Evolutionary conservation across 1,139 yeast species (phyloP), one percentile per base, ranked within the genome.

Genomic region (Eremothecium sinecaudum): DNA sequence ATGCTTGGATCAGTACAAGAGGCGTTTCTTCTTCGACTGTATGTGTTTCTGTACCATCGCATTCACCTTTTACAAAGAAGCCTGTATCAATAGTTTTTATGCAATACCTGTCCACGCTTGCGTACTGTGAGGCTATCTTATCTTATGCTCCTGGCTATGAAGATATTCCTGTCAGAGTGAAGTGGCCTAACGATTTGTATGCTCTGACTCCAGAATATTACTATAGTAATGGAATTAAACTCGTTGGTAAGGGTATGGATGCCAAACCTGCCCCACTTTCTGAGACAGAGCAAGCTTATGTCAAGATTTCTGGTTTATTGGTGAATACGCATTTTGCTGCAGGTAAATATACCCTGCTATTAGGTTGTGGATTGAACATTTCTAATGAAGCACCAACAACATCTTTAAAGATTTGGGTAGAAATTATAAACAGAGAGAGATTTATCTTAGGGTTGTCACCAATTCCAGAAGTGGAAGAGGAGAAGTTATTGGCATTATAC

Each of bases 141-240:
- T 65, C 73, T 2, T 76, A 84, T 48, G 77, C 75, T 22, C 65
- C 66, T 0, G 86, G 83, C 0, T 81, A 76, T 53, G 76, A 73
- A 24, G 78, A 75, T 35, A 59, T 90, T 48, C 97, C 95, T 0
- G 66, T 87, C 8, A 70, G 74, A 37, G 70, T 92, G 42, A 92
- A 92, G 54, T 92, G 99, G 99, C 99, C 99, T 4, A 92, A 92
- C 54, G 99, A 92, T 58, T 64, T 90, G 11, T 92, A 83, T 53
- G 74, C 79, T 5, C 58, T 76, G 47, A 75, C 73, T 41, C 92
- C 94, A 0, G 75, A 75, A 34, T 72, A 63, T 40, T 66, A 56
- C 24, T 19, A 38, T 8, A 40, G 40, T 2, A 46, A 51, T 12
- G 40, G 48, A 2, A 58, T 51, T 50, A 57, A 38, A 21, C 24